A percentile compares a stretch with the other conserved stretches of the same genome.
phyloP scores from a whole-genome alignment of 345 rosid genomes.

The Lepidium didymum region DNA sequence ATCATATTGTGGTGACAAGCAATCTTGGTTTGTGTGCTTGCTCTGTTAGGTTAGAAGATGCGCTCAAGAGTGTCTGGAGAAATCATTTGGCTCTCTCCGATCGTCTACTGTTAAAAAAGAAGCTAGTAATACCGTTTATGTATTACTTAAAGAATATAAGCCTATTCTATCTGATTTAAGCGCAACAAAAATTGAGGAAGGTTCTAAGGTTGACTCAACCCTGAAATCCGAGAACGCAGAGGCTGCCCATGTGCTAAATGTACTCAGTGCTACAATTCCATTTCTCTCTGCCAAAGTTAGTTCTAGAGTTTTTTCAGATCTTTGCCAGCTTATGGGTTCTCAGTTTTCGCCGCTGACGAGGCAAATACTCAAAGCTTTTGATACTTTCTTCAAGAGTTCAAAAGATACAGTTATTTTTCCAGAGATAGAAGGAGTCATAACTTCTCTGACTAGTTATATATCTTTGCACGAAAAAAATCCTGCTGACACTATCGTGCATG shows the following conservation, averaged over 20 bases:
- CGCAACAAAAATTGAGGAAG: conserved; percentile 31
- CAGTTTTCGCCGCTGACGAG: conserved; percentile 51
- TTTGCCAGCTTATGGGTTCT: conserved; percentile 45
- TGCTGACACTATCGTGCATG: conserved; percentile 52
- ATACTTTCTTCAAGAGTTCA: conserved; percentile 44
- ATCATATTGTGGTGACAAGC: neutral
- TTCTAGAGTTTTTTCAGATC: conserved; percentile 39
- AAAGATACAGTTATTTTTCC: conserved; percentile 34
- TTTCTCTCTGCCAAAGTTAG: conserved; percentile 45
- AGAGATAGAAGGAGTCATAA: conserved; percentile 40
- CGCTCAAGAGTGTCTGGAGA: conserved; percentile 72
- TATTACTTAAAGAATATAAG: conserved; percentile 37
- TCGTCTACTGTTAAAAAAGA: conserved; percentile 44
- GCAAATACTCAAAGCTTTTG: conserved; percentile 50
- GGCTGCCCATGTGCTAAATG: conserved; percentile 67
- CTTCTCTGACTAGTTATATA: conserved; percentile 51
- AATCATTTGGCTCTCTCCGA: conserved; percentile 42
- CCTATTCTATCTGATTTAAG: conserved; percentile 26
- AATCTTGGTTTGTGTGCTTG: conserved; percentile 1
- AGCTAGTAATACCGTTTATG: conserved; percentile 54
- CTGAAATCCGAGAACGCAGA: conserved; percentile 47
- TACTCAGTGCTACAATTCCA: conserved; percentile 51
- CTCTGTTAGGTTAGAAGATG: conserved; percentile 62
- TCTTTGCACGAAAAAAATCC: conserved; percentile 49
- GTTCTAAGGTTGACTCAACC: conserved; percentile 34